Evolutionary conservation across 140 eudicot species (phyloP).

Genomic region (Flaveria floridana): DNA sequence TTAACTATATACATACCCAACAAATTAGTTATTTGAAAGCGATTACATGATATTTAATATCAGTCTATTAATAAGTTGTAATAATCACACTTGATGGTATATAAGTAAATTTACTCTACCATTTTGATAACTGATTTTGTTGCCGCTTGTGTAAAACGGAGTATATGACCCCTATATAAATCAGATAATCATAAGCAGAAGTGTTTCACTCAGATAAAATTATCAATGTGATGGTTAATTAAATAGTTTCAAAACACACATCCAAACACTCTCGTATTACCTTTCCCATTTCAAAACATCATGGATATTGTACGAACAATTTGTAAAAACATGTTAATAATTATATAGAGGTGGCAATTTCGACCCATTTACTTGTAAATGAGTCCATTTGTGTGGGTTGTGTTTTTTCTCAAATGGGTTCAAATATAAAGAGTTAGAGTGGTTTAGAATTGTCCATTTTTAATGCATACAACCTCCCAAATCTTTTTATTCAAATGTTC

Average conservation of each 20-base stretch:
- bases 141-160: neutral
- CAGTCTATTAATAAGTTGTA: neutral
- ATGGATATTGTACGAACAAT: neutral
- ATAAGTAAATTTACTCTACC: neutral
- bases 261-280: too few relatives aligned
- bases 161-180: neutral
- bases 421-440: neutral
- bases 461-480: neutral
- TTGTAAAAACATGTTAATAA: neutral
- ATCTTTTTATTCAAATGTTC: neutral
- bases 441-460: neutral
- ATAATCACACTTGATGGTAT: neutral
- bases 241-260: neutral
- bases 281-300: neutral
- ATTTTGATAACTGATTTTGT: neutral
- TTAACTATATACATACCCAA: slow-evolving; percentile 43
- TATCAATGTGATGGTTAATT: neutral
- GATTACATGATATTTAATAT: neutral
- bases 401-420: neutral
- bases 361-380: neutral
- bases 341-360: neutral
- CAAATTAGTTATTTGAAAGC: neutral
- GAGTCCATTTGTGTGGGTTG: neutral
- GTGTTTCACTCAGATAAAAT: neutral
- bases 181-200: neutral